Base-by-base conservation (phyloP, 116 monocot species). In the Cymodocea nodosa region DNA sequence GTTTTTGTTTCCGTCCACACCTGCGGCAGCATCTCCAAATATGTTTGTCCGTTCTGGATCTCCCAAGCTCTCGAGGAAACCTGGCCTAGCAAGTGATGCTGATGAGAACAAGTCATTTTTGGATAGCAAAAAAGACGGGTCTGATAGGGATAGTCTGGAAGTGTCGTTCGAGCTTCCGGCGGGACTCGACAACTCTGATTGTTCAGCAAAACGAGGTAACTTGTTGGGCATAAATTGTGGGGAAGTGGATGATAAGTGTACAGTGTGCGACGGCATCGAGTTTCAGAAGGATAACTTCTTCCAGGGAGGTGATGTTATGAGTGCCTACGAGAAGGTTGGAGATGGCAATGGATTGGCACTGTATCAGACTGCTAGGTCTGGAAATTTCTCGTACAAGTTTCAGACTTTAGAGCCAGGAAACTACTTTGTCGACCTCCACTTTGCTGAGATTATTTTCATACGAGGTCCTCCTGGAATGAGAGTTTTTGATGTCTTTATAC, bases 401-500 rank as follows among this genome's bases (percentile, higher is more conserved):
- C 50, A 56, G 5, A 58, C 67, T 22, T 24, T 84, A 23, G 74
- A 65, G 14, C 60, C 75, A 40, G 87, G 84, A 37, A 72, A 74
- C 22, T 87, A 87, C 64, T 51, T 73, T 50, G 56, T 87, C 2
- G 78, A 78, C 60, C 68, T 87, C 12, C 84, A 87, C 69, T 53
- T 87, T 67, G 74, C 81, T 25, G 87, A 87, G 78, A 84, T 84
- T 59, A 65, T 81, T 4, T 76, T 76, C 49, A 79, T 71, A 12
- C 22, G 71, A 49, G 84, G 76, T 1, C 81, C 83, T 59, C 62
- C 74, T 23, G 84, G 81, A 44, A 76, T 83, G 59, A 80, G 87
- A 74, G 36, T 74, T 36, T 87, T 87, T 56, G 87, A 87, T 71
- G 80, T 87, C 24, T 78, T 76, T 61, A 74, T 87, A 37, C 87